Percentiles rank a stretch among this genome's conserved stretches.
phyloP scores from a whole-genome alignment of 495 filamentous ascomycete species.

The Terfezia boudieri region DNA sequence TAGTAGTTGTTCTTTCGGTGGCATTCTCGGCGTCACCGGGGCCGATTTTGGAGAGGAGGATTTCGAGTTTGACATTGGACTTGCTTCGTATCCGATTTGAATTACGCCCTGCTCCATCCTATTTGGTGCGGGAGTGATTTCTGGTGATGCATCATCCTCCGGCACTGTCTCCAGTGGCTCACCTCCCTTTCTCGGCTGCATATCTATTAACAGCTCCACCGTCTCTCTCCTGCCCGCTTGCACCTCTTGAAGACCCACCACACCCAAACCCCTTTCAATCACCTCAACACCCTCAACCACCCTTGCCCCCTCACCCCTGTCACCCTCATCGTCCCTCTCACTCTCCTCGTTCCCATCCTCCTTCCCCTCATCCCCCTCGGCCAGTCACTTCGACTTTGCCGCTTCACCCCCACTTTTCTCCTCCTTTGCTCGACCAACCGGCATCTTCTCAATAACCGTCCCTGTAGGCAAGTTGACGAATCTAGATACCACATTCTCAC shows the following conservation, averaged over 20 bases:
- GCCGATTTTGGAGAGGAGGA: neutral
- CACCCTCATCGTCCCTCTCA: neutral
- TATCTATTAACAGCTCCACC: neutral
- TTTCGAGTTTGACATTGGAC: neutral
- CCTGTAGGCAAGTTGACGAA: too few species aligned
- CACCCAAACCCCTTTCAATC: neutral
- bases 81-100: neutral
- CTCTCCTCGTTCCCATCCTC: neutral
- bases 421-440: too few species aligned
- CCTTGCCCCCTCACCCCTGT: neutral
- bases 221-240: neutral
- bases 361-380: constrained; percentile 2
- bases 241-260: neutral
- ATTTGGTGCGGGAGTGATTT: neutral
- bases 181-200: neutral
- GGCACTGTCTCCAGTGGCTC: neutral
- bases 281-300: neutral
- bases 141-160: too few species aligned
- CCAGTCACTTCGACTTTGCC: too few species aligned
- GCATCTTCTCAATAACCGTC: too few species aligned
- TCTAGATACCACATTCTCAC: too few species aligned
- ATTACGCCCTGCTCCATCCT: neutral
- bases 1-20: neutral
- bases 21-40: neutral
- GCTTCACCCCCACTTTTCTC: too few species aligned